Conservation (phyloP, 1,284 basidiomycete species). For the Filobasidium uniguttulatum region DNA sequence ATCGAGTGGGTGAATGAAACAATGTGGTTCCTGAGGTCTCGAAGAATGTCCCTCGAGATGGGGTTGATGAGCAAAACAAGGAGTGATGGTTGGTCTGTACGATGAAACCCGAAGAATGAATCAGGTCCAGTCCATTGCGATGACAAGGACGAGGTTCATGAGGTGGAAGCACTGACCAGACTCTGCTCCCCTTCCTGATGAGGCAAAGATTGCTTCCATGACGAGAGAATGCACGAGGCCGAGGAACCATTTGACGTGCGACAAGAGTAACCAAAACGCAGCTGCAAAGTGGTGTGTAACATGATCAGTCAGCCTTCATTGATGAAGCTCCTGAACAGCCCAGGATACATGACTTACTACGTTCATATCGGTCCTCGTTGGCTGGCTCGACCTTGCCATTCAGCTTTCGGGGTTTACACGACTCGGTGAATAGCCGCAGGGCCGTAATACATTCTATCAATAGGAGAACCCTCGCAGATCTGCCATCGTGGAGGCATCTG, state of each 20-base stretch:
- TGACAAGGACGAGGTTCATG: no score
- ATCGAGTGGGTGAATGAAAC: neutral
- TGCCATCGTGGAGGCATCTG: neutral
- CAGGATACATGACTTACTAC: neutral
- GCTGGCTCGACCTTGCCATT: neutral
- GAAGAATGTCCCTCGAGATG: neutral
- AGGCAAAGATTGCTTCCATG: neutral
- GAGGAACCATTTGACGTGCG: slow-evolving; percentile 13
- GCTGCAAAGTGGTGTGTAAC: neutral
- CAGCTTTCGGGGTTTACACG: neutral
- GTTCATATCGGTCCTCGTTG: slow-evolving; percentile 1
- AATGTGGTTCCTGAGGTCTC: neutral
- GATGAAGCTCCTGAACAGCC: no score
- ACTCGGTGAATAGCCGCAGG: neutral
- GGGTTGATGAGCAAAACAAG: neutral
- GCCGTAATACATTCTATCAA: neutral
- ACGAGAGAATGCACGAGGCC: neutral
- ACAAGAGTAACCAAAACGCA: slow-evolving; percentile 6
- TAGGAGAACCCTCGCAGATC: neutral
- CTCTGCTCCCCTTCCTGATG: no score
- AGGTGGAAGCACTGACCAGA: no score
- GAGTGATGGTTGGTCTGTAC: neutral
- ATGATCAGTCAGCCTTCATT: neutral
- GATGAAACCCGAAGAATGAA: no score
- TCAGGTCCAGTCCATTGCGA: no score